Evolutionary conservation across 2,329 filamentous ascomycete genomes (phyloP), one percentile per base, ranked within the genome.

Genomic region (Didymella exigua): DNA sequence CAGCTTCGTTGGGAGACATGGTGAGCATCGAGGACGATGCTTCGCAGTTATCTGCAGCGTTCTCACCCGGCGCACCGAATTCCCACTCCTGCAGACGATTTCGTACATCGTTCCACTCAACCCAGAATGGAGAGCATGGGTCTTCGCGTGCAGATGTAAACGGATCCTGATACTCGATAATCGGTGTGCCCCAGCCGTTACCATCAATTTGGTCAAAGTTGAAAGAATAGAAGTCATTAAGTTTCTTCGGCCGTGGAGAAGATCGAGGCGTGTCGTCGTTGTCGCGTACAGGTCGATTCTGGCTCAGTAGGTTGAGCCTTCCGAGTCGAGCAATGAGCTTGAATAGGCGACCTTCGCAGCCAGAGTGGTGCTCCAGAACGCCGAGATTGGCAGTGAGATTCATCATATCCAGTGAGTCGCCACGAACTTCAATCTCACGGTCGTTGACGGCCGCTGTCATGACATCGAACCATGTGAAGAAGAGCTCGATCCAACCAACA

Each of bases 381-480:
- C 87, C 90, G 63, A 89, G 84, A 67, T 90, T 86, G 24, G 85
- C 81, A 11, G 86, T 84, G 59, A 86, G 81, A 56, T 84, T 79
- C 53, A 85, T 81, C 77, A 87, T 85, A 60, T 89, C 86, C 29
- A 89, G 74, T 46, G 83, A 84, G 29, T 82, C 79, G 23, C 84
- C 84, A 31, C 82, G 81, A 16, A 96, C 84, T 73, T 96, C 91
- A 26, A 90, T 86, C 75, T 97, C 93, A 46, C 93, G 86, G 75
- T 96, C 90, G 66, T 97, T 97, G 70, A 96, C 91, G 47, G 89
- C 93, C 33, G 91, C 91, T 0, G 91, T 92, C 77, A 97, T 91
- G 50, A 93, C 91, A 73, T 97, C 93, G 71, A 96, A 96, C 82
- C 93, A 96, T 29, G 91, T 95, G 70, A 97, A 97, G 64, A 96